phyloP scores from a whole-genome alignment of 1,284 basidiomycete species.

The Trametes pubescens region DNA sequence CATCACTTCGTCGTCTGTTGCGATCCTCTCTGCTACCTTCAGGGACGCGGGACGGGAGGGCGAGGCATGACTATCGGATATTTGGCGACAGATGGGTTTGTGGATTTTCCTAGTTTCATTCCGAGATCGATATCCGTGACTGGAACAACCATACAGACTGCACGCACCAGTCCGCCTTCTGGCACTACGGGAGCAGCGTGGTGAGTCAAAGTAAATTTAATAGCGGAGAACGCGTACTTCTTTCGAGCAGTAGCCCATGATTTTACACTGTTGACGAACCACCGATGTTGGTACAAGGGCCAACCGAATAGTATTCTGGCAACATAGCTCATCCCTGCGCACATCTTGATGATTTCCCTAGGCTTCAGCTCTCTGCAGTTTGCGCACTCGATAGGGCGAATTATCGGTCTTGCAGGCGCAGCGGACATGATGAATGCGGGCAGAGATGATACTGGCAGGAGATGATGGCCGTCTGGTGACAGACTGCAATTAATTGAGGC shows the following conservation, averaged over 20 bases:
- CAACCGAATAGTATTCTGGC: background rate
- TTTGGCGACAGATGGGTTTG: slow-evolving; percentile 16
- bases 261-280: slow-evolving; percentile 20
- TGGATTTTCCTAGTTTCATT: slow-evolving; percentile 12
- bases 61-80: background rate
- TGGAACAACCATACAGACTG: background rate
- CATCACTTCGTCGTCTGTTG: slow-evolving; percentile 29
- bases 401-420: slow-evolving; percentile 1
- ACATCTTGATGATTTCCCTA: slow-evolving; percentile 25
- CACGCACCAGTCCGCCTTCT: slow-evolving; percentile 27
- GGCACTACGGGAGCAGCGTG: slow-evolving; percentile 10
- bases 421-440: background rate
- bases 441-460: background rate
- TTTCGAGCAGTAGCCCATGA: slow-evolving; percentile 30
- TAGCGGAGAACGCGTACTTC: slow-evolving; percentile 11
- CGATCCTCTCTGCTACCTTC: slow-evolving; percentile 27
- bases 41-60: slow-evolving; percentile 17
- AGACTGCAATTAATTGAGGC: background rate
- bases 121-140: background rate
- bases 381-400: slow-evolving; percentile 18
- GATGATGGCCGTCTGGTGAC: background rate
- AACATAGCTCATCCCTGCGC: slow-evolving; percentile 14
- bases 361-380: slow-evolving; percentile 12
- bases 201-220: too few species aligned
- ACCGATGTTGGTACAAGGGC: background rate